Evolutionary conservation across 148 eudicot species (phyloP), one percentile per base, ranked within the genome.

Genomic region (Fagopyrum esculentum): DNA sequence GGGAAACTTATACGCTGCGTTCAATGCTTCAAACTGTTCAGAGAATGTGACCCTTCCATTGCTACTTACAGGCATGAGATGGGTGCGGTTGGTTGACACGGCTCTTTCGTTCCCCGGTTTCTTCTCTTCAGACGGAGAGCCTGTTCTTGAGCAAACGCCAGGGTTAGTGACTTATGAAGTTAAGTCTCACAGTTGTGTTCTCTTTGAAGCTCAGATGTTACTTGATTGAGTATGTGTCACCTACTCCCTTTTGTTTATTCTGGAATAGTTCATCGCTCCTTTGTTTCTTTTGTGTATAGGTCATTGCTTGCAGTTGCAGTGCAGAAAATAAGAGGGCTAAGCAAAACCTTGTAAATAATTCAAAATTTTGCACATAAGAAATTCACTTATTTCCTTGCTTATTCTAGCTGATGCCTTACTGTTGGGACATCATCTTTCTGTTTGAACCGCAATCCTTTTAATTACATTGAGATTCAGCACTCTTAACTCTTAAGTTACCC

Each of bases 81-180:
- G 98, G 97, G 76, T 79, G 44, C 76, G 89, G 54, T 76, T 95
- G 85, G 90, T 92, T 61, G 97, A 92, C 81, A 95, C 97, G 4
- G 83, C 88, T 15, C 93, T 89, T 77, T 83, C 85, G 35, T 95
- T 78, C 78, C 97, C 97, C 0, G 97, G 90, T 9, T 95, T 86
- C 76, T 95, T 95, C 82, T 77, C 84, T 0, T 55, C 73, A 55
- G 84, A 83, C 9, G 97, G 97, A 45, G 80, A 87, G 19, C 88
- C 87, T 19, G 61, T 92, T 43, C 78, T 80, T 56, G 96, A 85
- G 79, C 81, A 87, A 82, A 70, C 57, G 45, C 77, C 83, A 48
- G 96, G 77, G 22, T 44, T 79, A 16, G 74, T 85, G 48, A 78
- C 80, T 15, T 92, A 92, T 69, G 89, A 90, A 78, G 81, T 90